A percentile compares a stretch with the other conserved stretches of the same genome.
These are phyloP conservation scores for Cucurbita ficifolia DNA, from an alignment of 306 rosid species.

Conservation along the genomic window DNA sequence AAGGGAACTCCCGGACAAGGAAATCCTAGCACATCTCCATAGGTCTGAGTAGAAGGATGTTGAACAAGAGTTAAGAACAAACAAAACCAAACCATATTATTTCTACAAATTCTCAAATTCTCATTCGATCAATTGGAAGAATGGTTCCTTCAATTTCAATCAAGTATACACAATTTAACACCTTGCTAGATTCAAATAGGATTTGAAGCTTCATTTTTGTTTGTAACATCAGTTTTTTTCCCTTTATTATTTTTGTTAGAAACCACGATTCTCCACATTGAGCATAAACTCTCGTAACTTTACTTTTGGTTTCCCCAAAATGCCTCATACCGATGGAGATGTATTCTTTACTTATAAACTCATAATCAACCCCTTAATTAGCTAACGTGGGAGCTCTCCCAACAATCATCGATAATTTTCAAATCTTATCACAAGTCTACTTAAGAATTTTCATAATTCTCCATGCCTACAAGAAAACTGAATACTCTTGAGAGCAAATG, in stretches of 20 bases:
- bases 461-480: neutral
- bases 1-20: conserved; percentile 83
- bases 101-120: neutral
- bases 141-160: neutral
- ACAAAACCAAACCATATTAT: neutral
- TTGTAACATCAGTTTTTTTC: neutral
- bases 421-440: neutral
- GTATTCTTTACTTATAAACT: no score
- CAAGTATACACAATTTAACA: neutral
- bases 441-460: neutral
- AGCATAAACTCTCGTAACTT: no score
- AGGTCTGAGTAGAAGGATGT: conserved; percentile 32
- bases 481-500: neutral
- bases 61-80: conserved; percentile 6
- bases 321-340: no score
- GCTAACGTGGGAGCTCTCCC: no score
- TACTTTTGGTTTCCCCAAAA: no score
- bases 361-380: no score
- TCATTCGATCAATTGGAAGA: neutral
- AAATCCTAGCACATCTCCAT: conserved; percentile 65
- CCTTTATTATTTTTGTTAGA: no score
- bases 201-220: neutral
- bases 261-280: no score
- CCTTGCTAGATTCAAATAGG: neutral
- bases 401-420: neutral